phyloP scores from a whole-genome alignment of 2,329 filamentous ascomycete genomes.

The Pseudogymnoascus sp. region DNA sequence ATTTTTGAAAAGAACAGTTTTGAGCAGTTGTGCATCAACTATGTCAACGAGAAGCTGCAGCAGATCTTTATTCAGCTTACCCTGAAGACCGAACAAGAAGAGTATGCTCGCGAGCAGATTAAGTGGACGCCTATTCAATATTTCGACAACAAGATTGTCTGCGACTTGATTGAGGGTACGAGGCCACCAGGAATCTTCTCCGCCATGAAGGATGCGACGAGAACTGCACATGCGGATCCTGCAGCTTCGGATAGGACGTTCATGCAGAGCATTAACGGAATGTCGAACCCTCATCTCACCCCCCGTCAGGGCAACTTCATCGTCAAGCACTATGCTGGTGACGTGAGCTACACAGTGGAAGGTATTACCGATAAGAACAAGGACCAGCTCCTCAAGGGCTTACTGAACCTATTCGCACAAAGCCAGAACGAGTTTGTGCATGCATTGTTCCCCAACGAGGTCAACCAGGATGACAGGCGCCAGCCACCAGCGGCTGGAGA shows the following conservation, averaged over 20 bases:
- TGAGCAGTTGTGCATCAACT: constrained; percentile 98
- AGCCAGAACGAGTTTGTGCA: constrained; percentile 84
- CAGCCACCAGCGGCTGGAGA: constrained; percentile 91
- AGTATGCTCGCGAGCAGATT: constrained; percentile 92
- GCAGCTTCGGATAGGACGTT: constrained; percentile 92
- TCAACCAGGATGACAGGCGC: constrained; percentile 92
- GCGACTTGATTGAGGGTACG: constrained; percentile 88
- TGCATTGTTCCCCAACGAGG: constrained; percentile 79
- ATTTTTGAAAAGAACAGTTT: constrained; percentile 99
- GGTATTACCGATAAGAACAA: constrained; percentile 99
- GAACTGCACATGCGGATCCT: constrained; percentile 94
- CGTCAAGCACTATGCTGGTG: constrained; percentile 97
- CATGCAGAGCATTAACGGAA: constrained; percentile 82
- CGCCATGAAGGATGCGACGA: constrained; percentile 93
- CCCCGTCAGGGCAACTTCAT: constrained; percentile 93
- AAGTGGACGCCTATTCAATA: constrained; percentile 99
- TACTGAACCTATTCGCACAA: constrained; percentile 75
- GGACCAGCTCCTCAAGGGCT: constrained; percentile 88
- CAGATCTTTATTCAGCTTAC: constrained; percentile 99
- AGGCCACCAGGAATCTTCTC: constrained; percentile 89
- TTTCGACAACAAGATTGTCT: constrained; percentile 99
- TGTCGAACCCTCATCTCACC: constrained; percentile 85
- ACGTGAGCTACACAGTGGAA: constrained; percentile 87
- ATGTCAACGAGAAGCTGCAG: constrained; percentile 97
- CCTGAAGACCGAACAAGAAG: constrained; percentile 92